phyloP scores from a whole-genome alignment of 257 asterid species.

The Solanum sejunctum region DNA sequence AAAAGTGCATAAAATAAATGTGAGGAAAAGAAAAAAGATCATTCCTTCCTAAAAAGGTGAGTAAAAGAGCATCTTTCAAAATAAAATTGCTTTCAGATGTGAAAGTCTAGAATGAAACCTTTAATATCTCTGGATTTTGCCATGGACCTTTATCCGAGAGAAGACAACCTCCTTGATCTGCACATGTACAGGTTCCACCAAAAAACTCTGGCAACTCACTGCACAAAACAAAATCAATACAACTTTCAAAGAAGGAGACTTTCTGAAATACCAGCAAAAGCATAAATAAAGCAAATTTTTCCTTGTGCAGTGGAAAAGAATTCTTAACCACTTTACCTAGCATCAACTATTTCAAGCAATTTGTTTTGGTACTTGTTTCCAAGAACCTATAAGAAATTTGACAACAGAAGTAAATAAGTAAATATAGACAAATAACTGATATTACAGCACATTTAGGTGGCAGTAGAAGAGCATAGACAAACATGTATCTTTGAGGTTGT shows the following conservation, averaged over 20 bases:
- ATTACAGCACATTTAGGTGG: background rate
- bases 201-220: constrained; percentile 73
- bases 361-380: constrained; percentile 70
- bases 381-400: constrained; percentile 42
- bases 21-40: background rate
- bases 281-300: background rate
- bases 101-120: constrained; percentile 23
- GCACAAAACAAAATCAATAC: constrained; percentile 7
- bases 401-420: background rate
- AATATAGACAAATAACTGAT: constrained; percentile 1
- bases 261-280: background rate
- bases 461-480: constrained; percentile 13
- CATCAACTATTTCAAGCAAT: constrained; percentile 62
- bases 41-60: background rate
- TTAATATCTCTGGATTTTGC: constrained; percentile 59
- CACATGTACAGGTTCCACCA: constrained; percentile 70
- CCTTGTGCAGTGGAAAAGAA: background rate
- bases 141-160: constrained; percentile 87
- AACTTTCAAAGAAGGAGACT: background rate
- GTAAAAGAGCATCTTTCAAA: background rate
- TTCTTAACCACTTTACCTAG: constrained; percentile 36
- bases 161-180: constrained; percentile 70
- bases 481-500: constrained; percentile 72
- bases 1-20: background rate
- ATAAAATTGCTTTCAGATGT: background rate